Conservation (phyloP, 257 asterid species). For the Solanum pinnatisectum region DNA sequence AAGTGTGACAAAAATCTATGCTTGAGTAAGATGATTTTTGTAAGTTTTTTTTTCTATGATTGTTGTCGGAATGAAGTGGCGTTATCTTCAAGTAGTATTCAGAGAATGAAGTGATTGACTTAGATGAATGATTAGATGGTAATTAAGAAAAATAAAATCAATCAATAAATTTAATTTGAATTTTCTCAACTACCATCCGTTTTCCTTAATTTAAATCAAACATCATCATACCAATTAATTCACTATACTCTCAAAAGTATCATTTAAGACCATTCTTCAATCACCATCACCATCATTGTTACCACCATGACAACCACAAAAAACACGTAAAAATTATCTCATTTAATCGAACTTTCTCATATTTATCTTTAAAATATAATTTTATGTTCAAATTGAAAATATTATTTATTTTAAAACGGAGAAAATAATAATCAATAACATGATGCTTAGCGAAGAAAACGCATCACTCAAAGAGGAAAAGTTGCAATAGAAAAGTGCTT, state of each 20-base stretch:
- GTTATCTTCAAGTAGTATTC: too few relatives aligned
- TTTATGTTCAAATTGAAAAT: not conserved
- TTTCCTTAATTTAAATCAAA: too few relatives aligned
- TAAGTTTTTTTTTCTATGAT: too few relatives aligned
- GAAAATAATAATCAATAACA: not conserved
- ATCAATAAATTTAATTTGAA: too few relatives aligned
- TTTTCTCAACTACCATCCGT: not conserved
- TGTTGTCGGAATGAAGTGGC: not conserved
- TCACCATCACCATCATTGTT: too few relatives aligned
- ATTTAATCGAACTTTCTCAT: not conserved
- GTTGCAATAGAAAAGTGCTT: not conserved
- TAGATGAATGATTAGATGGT: not conserved
- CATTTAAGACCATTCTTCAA: too few relatives aligned
- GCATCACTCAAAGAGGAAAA: not conserved
- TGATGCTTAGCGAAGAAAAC: not conserved
- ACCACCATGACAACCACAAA: fast-evolving
- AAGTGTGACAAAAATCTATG: not conserved
- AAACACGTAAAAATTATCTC: too few relatives aligned
- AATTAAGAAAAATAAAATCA: too few relatives aligned
- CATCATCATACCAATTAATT: too few relatives aligned
- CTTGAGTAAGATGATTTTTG: not conserved
- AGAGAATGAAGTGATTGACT: not conserved
- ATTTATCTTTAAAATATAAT: not conserved
- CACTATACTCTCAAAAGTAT: too few relatives aligned
- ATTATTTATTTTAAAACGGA: not conserved